Conservation (phyloP, 805 yeast genomes). For the Candida vartiovaarae region DNA sequence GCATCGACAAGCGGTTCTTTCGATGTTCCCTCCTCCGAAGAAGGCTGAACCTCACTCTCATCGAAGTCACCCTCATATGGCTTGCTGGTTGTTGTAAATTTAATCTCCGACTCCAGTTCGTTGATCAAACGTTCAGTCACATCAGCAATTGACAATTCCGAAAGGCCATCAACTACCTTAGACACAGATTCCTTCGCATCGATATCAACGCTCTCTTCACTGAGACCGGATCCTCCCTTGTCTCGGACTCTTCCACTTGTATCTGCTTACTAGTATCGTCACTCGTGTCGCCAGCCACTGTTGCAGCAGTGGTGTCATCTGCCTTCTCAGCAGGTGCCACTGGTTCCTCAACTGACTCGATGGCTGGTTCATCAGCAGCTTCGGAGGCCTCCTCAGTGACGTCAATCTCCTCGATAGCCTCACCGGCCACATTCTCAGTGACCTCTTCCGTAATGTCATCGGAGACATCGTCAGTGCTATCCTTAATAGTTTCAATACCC, state of each 20-base stretch:
- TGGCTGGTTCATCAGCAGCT: too few species aligned
- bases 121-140: constrained; percentile 18
- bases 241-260: not conserved
- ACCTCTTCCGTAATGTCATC: not conserved
- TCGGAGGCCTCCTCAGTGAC: too few species aligned
- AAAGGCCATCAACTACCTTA: not conserved
- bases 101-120: constrained; percentile 16
- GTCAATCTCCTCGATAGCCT: not conserved
- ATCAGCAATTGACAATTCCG: constrained; percentile 9
- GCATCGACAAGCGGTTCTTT: not conserved
- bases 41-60: not conserved
- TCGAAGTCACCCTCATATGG: too few species aligned
- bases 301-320: not conserved
- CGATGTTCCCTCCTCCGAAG: not conserved
- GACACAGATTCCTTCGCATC: not conserved
- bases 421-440: not conserved
- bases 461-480: constrained; percentile 1
- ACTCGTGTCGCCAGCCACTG: not conserved
- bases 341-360: not conserved
- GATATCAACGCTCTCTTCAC: not conserved
- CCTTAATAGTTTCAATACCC: not conserved
- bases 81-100: not conserved
- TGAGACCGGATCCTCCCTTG: not conserved
- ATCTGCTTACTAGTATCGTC: too few species aligned
- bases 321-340: not conserved